phyloP scores from a whole-genome alignment of 1,139 yeast species.

The Lodderomyces oxycetoniae region DNA sequence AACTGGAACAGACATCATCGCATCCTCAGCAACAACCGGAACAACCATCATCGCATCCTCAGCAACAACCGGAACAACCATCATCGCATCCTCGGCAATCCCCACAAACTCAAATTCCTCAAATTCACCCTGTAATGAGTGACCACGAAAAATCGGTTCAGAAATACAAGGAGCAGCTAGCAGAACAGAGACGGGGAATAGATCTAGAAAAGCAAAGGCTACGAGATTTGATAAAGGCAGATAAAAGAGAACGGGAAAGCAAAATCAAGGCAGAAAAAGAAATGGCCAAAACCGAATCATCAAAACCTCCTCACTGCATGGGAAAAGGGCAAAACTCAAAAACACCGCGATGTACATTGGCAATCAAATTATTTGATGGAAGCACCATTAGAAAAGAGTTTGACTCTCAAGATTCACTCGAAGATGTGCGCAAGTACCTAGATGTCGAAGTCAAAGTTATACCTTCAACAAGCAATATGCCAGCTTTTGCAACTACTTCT shows the following conservation, averaged over 20 bases:
- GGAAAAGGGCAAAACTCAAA: background rate
- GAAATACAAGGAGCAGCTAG: constrained; percentile 37
- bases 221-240: constrained; percentile 45
- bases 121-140: background rate
- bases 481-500: constrained; percentile 36
- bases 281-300: background rate
- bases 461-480: constrained; percentile 24
- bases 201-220: constrained; percentile 53
- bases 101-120: background rate
- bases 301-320: constrained; percentile 1
- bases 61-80: background rate
- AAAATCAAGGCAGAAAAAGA: constrained; percentile 34
- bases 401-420: constrained; percentile 35
- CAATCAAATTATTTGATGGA: constrained; percentile 55
- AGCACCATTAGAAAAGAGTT: constrained; percentile 44
- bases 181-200: constrained; percentile 31
- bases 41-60: constrained; percentile 1
- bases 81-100: background rate
- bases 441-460: constrained; percentile 40
- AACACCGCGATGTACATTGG: constrained; percentile 33
- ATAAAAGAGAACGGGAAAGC: constrained; percentile 47
- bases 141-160: constrained; percentile 11
- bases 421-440: constrained; percentile 60
- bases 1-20: background rate
- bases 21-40: background rate